Evolutionary conservation across 345 rosid genomes (phyloP).

Genomic region (Murraya paniculata): DNA sequence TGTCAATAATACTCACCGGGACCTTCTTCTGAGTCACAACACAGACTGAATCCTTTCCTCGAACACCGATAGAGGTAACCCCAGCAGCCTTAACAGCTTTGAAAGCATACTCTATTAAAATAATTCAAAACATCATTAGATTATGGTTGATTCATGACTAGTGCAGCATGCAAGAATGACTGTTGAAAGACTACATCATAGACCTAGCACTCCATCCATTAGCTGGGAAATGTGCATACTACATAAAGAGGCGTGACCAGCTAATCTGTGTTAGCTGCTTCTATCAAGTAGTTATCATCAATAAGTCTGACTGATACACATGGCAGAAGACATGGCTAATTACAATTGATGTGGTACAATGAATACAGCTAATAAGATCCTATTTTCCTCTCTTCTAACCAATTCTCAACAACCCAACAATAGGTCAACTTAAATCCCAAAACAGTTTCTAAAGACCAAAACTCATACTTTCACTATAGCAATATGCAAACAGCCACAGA

Average conservation of each 20-base stretch:
- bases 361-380: not conserved
- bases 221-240: not conserved
- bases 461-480: not conserved
- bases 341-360: not conserved
- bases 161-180: not conserved
- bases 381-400: not conserved
- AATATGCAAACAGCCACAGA: no score
- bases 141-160: not conserved
- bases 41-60: slow-evolving; percentile 92
- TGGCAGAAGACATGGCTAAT: not conserved
- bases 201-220: not conserved
- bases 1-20: slow-evolving; percentile 56
- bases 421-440: not conserved
- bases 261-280: not conserved
- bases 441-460: not conserved
- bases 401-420: slow-evolving; percentile 3
- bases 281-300: not conserved
- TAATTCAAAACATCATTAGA: not conserved
- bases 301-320: not conserved
- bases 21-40: slow-evolving; percentile 99
- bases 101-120: slow-evolving; percentile 78
- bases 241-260: not conserved
- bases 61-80: slow-evolving; percentile 91
- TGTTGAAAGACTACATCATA: not conserved
- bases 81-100: slow-evolving; percentile 98